Conservation (phyloP, 305 asterid species). For the Plantago lanceolata region DNA sequence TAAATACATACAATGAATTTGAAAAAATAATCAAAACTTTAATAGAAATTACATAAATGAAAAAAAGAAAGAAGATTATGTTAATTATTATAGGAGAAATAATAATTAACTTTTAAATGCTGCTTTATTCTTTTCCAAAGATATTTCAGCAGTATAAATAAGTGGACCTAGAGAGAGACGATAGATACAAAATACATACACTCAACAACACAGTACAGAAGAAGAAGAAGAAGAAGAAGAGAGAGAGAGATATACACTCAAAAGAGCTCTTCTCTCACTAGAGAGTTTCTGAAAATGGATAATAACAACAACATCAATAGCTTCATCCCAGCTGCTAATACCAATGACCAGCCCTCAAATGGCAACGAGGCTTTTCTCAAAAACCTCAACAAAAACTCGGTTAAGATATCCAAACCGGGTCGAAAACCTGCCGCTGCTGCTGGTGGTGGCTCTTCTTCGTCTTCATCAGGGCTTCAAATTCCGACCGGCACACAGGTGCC, state of each 20-base stretch:
- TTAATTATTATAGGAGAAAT: too few species aligned
- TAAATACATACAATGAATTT: too few species aligned
- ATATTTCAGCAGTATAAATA: background rate
- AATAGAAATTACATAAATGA: background rate
- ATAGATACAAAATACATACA: background rate
- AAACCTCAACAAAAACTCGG: slow-evolving; percentile 36
- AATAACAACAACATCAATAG: slow-evolving; percentile 1
- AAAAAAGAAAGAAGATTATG: background rate
- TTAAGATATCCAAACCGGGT: slow-evolving; percentile 39
- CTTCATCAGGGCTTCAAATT: slow-evolving; percentile 13
- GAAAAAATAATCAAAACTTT: too few species aligned
- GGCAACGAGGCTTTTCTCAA: slow-evolving; percentile 28
- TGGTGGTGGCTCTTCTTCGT: background rate
- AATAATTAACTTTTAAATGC: background rate
- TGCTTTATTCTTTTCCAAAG: background rate
- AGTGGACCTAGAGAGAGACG: background rate
- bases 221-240: too few species aligned
- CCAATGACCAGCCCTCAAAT: slow-evolving; percentile 1
- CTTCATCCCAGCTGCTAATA: background rate
- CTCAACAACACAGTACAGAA: too few species aligned
- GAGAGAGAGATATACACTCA: too few species aligned
- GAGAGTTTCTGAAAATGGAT: background rate
- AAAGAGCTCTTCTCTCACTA: too few species aligned
- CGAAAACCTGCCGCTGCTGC: slow-evolving; percentile 25
- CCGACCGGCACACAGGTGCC: background rate